Evolutionary conservation across 2,329 filamentous ascomycete genomes (phyloP).

Genomic region (Trichoderma koningiopsis): DNA sequence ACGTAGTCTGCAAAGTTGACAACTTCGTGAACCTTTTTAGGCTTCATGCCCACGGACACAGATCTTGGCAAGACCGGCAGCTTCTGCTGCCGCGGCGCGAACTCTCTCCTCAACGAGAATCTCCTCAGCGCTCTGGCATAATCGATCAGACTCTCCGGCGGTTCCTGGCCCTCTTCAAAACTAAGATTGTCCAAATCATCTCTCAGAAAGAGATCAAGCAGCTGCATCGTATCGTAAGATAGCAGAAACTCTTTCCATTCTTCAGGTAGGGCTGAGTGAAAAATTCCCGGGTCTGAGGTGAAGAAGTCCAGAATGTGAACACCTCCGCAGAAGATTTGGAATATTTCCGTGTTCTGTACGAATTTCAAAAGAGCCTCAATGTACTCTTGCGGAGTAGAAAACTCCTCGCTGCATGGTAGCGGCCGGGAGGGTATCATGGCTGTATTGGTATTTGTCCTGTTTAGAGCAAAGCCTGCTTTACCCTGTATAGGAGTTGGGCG

Average conservation of each 20-base stretch:
- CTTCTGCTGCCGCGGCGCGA: constrained; percentile 48
- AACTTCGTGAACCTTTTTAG: constrained; percentile 95
- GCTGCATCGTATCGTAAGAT: constrained; percentile 67
- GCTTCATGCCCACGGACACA: constrained; percentile 87
- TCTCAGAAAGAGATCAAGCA: constrained; percentile 80
- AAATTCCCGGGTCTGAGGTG: constrained; percentile 80
- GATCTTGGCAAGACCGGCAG: constrained; percentile 65
- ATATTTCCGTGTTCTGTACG: constrained; percentile 70
- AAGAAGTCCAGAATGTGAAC: constrained; percentile 97
- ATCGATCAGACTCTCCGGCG: constrained; percentile 62
- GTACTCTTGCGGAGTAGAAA: constrained; percentile 73
- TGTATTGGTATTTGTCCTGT: neutral
- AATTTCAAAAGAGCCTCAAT: constrained; percentile 78
- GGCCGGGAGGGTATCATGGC: constrained; percentile 53
- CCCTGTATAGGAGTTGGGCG: neutral
- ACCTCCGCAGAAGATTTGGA: constrained; percentile 91
- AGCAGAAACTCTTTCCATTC: constrained; percentile 84
- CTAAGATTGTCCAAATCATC: constrained; percentile 62
- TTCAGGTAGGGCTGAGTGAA: constrained; percentile 71
- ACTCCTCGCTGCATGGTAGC: constrained; percentile 72
- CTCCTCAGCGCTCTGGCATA: constrained; percentile 74
- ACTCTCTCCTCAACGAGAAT: constrained; percentile 67
- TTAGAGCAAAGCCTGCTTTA: neutral
- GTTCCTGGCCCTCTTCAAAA: constrained; percentile 35
- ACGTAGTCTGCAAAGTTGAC: constrained; percentile 87